Conservation (phyloP, 2,329 filamentous ascomycete genomes). For the Exophiala oligosperma region DNA sequence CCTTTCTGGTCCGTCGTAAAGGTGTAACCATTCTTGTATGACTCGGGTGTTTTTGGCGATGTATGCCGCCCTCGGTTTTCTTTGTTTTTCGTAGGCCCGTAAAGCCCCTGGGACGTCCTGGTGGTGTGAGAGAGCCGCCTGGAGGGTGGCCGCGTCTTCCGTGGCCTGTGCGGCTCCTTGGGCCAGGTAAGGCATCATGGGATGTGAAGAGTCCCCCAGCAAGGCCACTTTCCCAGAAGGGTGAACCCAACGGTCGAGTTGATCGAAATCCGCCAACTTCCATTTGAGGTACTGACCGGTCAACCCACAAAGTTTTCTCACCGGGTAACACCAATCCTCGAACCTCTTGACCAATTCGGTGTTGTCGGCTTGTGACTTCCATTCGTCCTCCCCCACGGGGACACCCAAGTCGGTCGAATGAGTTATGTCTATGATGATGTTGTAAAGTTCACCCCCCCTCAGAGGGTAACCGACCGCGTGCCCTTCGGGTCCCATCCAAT, state of each 20-base stretch:
- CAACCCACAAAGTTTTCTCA: conserved; percentile 32
- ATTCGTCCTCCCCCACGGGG: conserved; percentile 29
- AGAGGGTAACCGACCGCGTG: too few species aligned
- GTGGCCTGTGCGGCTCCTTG: conserved; percentile 47
- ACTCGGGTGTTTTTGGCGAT: conserved; percentile 34
- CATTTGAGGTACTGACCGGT: conserved; percentile 29
- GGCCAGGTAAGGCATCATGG: conserved; percentile 48
- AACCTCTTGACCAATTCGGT: conserved; percentile 31
- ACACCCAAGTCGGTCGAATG: conserved; percentile 24
- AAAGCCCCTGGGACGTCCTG: conserved; percentile 14
- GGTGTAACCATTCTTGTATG: conserved; percentile 35
- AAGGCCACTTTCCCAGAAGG: conserved; percentile 36
- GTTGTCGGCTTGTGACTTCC: conserved; percentile 32
- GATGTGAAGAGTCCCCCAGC: conserved; percentile 45
- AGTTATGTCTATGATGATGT: conserved; percentile 35
- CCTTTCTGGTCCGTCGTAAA: conserved; percentile 32
- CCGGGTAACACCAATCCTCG: conserved; percentile 33
- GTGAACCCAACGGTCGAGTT: conserved; percentile 34
- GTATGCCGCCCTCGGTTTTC: conserved; percentile 27
- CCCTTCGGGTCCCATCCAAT: too few species aligned
- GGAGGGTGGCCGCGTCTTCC: conserved; percentile 40
- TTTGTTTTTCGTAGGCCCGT: conserved; percentile 48
- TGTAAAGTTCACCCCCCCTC: conserved; percentile 4
- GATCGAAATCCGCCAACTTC: conserved; percentile 29
- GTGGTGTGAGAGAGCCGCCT: conserved; percentile 13